These are phyloP conservation scores for Alternaria atra DNA, from an alignment of 2,329 filamentous ascomycete genomes.

Conservation along the genomic window DNA sequence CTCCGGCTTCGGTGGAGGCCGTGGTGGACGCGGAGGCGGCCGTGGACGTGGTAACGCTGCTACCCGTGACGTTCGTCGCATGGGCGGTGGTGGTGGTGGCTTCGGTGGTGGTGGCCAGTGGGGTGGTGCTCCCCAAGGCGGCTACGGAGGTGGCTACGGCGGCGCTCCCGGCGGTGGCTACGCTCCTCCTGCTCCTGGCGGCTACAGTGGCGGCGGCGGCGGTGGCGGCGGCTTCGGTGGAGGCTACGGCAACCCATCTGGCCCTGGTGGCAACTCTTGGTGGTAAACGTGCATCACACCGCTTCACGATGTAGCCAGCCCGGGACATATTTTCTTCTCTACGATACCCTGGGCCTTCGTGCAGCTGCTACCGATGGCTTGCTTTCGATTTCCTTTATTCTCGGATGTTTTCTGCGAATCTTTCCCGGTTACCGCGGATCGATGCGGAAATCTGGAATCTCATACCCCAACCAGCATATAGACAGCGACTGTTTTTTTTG, in stretches of 20 bases:
- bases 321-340: constrained; percentile 33
- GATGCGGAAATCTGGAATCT: constrained; percentile 54
- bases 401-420: constrained; percentile 45
- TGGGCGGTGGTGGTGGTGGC: constrained; percentile 65
- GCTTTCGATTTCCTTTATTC: constrained; percentile 39
- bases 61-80: constrained; percentile 85
- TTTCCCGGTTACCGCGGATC: constrained; percentile 46
- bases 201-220: constrained; percentile 52
- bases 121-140: constrained; percentile 39
- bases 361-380: constrained; percentile 26
- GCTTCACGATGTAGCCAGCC: constrained; percentile 40
- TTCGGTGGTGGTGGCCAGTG: constrained; percentile 58
- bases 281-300: constrained; percentile 59
- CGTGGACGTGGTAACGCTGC: constrained; percentile 74
- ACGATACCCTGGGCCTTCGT: constrained; percentile 36
- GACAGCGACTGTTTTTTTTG: constrained; percentile 60
- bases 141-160: constrained; percentile 67
- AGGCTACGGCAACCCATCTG: constrained; percentile 75
- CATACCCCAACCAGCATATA: constrained; percentile 62
- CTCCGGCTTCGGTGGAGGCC: constrained; percentile 78
- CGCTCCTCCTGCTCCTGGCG: constrained; percentile 56
- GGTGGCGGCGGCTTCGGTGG: constrained; percentile 58
- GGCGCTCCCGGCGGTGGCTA: constrained; percentile 52
- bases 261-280: constrained; percentile 72
- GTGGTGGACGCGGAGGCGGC: constrained; percentile 72